Conservation (phyloP, 768 basidiomycete species). For the Steccherinum ochraceum region DNA sequence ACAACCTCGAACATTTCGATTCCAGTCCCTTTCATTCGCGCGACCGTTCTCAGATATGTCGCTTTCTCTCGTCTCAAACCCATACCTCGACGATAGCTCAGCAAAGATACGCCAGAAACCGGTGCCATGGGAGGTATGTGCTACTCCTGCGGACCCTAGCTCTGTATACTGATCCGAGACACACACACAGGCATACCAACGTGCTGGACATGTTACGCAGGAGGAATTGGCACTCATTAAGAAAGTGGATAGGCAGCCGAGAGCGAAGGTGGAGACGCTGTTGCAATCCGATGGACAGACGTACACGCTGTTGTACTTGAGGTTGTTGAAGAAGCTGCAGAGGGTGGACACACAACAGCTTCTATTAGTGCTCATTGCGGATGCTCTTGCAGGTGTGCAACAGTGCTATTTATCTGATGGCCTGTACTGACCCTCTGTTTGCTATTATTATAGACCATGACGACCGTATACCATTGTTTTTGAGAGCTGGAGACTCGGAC, state of each 20-base stretch:
- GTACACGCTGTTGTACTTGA: constrained; percentile 87
- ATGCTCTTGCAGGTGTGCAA: constrained; percentile 74
- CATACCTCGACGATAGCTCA: constrained; percentile 82
- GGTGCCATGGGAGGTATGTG: constrained; percentile 89
- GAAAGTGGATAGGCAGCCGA: constrained; percentile 80
- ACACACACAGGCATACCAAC: constrained; percentile 77
- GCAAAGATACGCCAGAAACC: constrained; percentile 85
- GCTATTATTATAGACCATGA: constrained; percentile 61
- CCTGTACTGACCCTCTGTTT: neutral
- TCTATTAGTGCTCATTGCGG: constrained; percentile 80
- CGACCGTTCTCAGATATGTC: constrained; percentile 43
- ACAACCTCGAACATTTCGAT: too few species aligned
- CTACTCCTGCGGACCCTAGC: neutral
- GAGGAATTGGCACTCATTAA: constrained; percentile 88
- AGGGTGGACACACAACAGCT: constrained; percentile 84
- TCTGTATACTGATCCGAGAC: constrained; percentile 12
- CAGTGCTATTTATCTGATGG: neutral
- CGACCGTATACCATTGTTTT: constrained; percentile 76
- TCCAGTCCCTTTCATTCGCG: neutral
- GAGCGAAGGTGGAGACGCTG: constrained; percentile 65
- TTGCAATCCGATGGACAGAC: constrained; percentile 75
- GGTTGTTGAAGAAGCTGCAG: constrained; percentile 80
- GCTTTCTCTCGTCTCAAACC: constrained; percentile 69
- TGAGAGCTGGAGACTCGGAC: constrained; percentile 53
- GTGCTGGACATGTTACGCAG: constrained; percentile 81